These are phyloP conservation scores for Xylaria sp. DNA, from an alignment of 2,329 filamentous ascomycete species.

Conservation along the genomic window DNA sequence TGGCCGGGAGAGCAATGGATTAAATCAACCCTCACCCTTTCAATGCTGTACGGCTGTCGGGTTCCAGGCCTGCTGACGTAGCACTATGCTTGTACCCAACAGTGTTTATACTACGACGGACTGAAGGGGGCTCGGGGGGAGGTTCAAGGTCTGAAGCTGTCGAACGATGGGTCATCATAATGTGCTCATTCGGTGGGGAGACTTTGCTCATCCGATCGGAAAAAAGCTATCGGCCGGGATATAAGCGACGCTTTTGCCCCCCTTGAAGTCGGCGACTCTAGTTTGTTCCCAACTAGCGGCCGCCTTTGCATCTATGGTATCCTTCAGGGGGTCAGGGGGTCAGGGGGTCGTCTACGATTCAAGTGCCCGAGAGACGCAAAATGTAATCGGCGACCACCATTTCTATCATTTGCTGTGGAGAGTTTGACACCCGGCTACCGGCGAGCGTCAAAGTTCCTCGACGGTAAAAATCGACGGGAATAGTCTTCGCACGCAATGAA, in stretches of 20 bases:
- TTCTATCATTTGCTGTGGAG: not conserved
- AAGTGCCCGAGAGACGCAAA: not conserved
- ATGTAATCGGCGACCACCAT: slow-evolving; percentile 7
- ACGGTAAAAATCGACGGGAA: not conserved
- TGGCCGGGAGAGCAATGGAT: not conserved
- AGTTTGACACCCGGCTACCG: no score
- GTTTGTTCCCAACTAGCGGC: not conserved
- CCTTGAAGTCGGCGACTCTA: slow-evolving; percentile 9
- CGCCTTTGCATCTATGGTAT: not conserved
- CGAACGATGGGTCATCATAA: slow-evolving; percentile 25
- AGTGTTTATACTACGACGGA: not conserved
- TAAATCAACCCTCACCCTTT: not conserved
- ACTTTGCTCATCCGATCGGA: not conserved
- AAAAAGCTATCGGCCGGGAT: not conserved
- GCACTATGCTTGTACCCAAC: not conserved
- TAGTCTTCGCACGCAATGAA: not conserved
- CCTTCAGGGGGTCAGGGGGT: not conserved
- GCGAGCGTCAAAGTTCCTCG: no score
- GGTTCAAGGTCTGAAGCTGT: slow-evolving; percentile 1
- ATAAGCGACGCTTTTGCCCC: not conserved
- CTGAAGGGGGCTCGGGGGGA: no score
- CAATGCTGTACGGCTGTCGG: not conserved
- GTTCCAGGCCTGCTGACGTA: not conserved
- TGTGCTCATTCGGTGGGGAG: slow-evolving; percentile 19
- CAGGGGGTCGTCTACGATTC: not conserved